Percentiles rank a stretch among this genome's conserved stretches.
These are phyloP conservation scores for Stevia rebaudiana DNA, from an alignment of 140 eudicot species.

Conservation along the genomic window DNA sequence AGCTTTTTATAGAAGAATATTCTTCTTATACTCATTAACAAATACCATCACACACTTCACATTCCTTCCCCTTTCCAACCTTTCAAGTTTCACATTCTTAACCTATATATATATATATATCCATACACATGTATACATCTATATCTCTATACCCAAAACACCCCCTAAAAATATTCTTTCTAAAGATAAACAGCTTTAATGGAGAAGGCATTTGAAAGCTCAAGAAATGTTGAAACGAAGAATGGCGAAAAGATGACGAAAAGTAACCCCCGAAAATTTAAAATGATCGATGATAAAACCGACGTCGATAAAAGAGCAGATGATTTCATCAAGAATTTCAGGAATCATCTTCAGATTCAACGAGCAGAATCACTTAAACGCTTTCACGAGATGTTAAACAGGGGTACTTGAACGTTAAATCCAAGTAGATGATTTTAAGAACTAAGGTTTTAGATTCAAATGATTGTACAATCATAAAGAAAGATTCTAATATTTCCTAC, in stretches of 20 bases:
- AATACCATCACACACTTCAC: slow-evolving; percentile 26
- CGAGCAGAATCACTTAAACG: slow-evolving; percentile 51
- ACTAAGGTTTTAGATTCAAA: background rate
- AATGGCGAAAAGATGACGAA: slow-evolving; percentile 8
- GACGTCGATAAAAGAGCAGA: slow-evolving; percentile 46
- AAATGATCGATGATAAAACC: slow-evolving; percentile 16
- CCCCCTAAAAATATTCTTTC: background rate
- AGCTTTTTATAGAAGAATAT: slow-evolving; percentile 5
- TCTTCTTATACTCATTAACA: slow-evolving; percentile 24
- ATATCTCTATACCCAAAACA: background rate
- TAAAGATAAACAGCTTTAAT: slow-evolving; percentile 8
- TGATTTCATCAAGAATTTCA: slow-evolving; percentile 61
- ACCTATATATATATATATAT: slow-evolving; percentile 6
- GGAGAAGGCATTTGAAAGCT: slow-evolving; percentile 22
- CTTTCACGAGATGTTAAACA: slow-evolving; percentile 37
- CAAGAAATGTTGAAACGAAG: background rate
- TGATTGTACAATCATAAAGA: background rate
- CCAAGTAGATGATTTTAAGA: background rate
- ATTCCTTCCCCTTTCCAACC: slow-evolving; percentile 28
- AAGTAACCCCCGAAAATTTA: slow-evolving; percentile 20
- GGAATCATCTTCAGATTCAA: slow-evolving; percentile 49
- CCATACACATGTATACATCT: slow-evolving; percentile 1
- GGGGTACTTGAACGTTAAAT: slow-evolving; percentile 26
- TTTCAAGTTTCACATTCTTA: slow-evolving; percentile 18
- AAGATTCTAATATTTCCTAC: background rate